A percentile compares a stretch with the other conserved stretches of the same genome.
Evolutionary conservation across 108 stramenopile genomes (phyloP).

Genomic region (Stephanodiscus triporus): DNA sequence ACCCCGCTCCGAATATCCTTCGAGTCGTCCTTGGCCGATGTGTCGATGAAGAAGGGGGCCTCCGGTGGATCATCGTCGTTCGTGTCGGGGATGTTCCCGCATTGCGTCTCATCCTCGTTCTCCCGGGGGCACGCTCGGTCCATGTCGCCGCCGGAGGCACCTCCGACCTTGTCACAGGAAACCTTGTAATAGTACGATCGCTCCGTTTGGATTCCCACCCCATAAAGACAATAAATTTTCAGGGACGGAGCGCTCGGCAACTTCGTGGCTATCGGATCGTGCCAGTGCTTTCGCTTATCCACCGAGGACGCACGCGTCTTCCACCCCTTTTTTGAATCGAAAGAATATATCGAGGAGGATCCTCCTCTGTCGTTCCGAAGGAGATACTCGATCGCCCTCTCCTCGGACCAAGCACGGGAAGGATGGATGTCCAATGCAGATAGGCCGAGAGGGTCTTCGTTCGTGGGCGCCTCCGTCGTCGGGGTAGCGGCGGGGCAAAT

Average conservation of each 20-base stretch:
- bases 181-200: conserved; percentile 80
- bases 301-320: conserved; percentile 26
- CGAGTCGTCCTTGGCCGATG: conserved; percentile 51
- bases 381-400: conserved; percentile 55
- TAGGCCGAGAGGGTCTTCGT: conserved; percentile 7
- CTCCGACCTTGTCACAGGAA: conserved; percentile 47
- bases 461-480: background rate
- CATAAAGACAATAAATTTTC: conserved; percentile 90
- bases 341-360: conserved; percentile 50
- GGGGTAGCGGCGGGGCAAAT: conserved; percentile 21
- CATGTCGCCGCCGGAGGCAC: conserved; percentile 10
- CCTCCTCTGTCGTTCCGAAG: conserved; percentile 62
- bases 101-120: conserved; percentile 1
- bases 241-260: conserved; percentile 83
- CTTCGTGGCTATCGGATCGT: conserved; percentile 70
- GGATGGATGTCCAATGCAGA: conserved; percentile 19
- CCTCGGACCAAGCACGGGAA: conserved; percentile 34
- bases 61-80: conserved; percentile 35
- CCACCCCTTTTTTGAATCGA: conserved; percentile 38
- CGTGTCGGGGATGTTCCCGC: background rate
- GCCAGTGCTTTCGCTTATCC: conserved; percentile 61
- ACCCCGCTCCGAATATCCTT: conserved; percentile 66
- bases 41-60: conserved; percentile 71
- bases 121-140: conserved; percentile 13
- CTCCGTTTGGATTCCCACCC: conserved; percentile 80